Evolutionary conservation across 2,329 filamentous ascomycete genomes (phyloP).

Genomic region (Botryosphaeria agaves): DNA sequence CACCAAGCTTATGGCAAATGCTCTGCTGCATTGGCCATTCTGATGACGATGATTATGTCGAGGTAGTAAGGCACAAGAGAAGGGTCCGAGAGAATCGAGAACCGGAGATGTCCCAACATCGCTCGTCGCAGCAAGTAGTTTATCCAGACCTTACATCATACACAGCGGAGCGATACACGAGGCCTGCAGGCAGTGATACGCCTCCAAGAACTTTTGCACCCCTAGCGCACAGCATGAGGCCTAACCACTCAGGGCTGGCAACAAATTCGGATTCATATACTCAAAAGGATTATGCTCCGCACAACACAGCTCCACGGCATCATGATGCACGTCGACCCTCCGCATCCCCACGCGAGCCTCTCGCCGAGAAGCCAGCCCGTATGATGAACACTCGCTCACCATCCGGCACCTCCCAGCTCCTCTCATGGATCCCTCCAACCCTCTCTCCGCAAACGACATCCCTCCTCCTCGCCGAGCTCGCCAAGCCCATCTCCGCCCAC

Average conservation of each 20-base stretch:
- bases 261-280: too few species aligned
- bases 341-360: not conserved
- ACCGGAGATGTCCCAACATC: constrained; percentile 1
- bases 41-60: constrained; percentile 25
- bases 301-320: too few species aligned
- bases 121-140: too few species aligned
- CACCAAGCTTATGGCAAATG: constrained; percentile 21
- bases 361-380: not conserved
- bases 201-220: too few species aligned
- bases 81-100: constrained; percentile 7
- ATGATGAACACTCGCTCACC: constrained; percentile 3
- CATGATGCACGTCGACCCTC: not conserved
- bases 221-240: too few species aligned
- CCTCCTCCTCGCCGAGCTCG: constrained; percentile 57
- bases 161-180: not conserved
- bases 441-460: constrained; percentile 53
- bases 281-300: too few species aligned
- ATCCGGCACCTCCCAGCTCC: constrained; percentile 27
- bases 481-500: constrained; percentile 51
- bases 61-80: constrained; percentile 23
- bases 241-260: too few species aligned
- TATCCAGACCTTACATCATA: too few species aligned
- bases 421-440: constrained; percentile 51
- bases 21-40: constrained; percentile 21
- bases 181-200: not conserved